Base-by-base conservation (phyloP, 108 stramenopile genomes). In the Mediolabrus comicus region DNA sequence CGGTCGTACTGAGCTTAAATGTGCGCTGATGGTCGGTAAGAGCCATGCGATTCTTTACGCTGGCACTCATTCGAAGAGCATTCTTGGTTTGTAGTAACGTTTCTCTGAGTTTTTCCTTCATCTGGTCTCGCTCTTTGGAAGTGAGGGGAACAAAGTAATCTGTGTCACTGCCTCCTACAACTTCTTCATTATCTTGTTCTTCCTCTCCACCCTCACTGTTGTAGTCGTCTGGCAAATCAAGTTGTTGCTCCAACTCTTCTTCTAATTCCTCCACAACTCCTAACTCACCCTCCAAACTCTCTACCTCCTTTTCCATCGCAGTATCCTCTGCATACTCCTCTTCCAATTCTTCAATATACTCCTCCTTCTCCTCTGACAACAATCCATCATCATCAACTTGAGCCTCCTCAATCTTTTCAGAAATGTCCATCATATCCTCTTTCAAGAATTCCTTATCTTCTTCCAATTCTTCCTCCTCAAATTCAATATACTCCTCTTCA, bases 101-200 rank as follows among this genome's bases (percentile, higher is more conserved):
- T 0, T 57, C 38, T 0, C 65, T 64, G 12, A 71, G 65, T 53
- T 16, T 71, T 19, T 62, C 59, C 41, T 78, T 78, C 54, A 78
- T 62, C 33, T 39, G 16, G 6, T 35, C 51, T 43, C 77, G 64
- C 29, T 78, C 77, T 5, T 38, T 60, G 27, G 69, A 39, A 24
- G 77, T 78, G 29, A 78, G 59, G 7, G 77, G 77, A 16, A 71
- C 69, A 53, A 78, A 78, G 65, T 67, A 78, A 57, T 78, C 69
- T 51, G 69, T 35, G 4, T 9, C 46, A 8, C 22, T 22, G 9
- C 9, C 22, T 22, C 9, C 6, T 5, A 8, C 46, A 49, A 22
- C 46, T 33, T 58, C 55, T 28, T 51, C 69, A 3, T 31, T 19
- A 32, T 11, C 19, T 34, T 34, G n/a, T 59, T 19, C 25, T 31